Conservation (phyloP, 345 rosid species). For the Balakata baccata region DNA sequence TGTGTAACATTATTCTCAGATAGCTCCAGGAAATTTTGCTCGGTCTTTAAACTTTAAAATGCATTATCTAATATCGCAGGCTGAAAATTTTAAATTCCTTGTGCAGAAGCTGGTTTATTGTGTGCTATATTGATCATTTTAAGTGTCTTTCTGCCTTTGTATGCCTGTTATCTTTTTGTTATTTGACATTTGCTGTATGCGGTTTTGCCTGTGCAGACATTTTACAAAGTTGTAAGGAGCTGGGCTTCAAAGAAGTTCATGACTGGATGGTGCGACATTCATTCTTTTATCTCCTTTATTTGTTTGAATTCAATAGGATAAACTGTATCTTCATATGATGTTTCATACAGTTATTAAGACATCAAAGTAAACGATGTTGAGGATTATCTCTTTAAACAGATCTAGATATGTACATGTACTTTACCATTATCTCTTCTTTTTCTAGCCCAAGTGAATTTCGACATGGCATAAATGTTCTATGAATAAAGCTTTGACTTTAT, state of each 20-base stretch:
- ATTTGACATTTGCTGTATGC: slow-evolving; percentile 15
- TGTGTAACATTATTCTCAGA: background rate
- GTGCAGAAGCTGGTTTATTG: background rate
- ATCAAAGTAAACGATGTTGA: background rate
- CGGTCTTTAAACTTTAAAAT: background rate
- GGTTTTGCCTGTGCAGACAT: slow-evolving; percentile 50
- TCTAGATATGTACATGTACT: background rate
- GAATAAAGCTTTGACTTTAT: slow-evolving; percentile 1
- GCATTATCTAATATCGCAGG: background rate
- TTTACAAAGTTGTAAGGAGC: slow-evolving; percentile 84
- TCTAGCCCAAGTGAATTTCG: background rate
- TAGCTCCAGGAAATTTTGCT: background rate
- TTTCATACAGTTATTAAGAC: background rate
- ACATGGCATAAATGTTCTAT: background rate
- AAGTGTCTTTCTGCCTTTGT: background rate
- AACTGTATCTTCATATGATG: background rate
- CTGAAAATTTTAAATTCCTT: background rate
- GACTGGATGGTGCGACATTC: slow-evolving; percentile 78
- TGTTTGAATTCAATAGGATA: background rate
- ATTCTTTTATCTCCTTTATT: slow-evolving; percentile 16
- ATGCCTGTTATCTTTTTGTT: background rate
- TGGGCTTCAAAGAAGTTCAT: slow-evolving; percentile 99
- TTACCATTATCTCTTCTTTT: background rate
- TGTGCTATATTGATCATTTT: background rate
- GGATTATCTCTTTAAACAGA: background rate